A percentile compares a stretch with the other conserved stretches of the same genome.
Evolutionary conservation across 192 early-diverging fungal genomes (phyloP).

Genomic region (Backusella australiensis): DNA sequence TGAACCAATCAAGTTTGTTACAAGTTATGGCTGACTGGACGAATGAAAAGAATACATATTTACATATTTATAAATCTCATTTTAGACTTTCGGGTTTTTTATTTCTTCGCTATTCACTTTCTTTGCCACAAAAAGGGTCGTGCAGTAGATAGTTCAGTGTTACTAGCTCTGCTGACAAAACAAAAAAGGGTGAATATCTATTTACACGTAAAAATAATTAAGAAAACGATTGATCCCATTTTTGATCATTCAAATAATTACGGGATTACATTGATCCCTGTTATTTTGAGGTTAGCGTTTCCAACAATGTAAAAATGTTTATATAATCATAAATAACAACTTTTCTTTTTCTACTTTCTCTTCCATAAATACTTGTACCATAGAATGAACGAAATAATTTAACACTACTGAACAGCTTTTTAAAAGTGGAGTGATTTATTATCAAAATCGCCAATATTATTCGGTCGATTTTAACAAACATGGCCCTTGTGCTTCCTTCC

Average conservation of each 20-base stretch:
- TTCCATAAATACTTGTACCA: background rate
- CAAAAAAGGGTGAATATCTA: background rate
- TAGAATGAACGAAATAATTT: background rate
- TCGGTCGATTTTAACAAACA: background rate
- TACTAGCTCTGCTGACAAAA: slow-evolving; percentile 2
- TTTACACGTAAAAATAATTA: background rate
- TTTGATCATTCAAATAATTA: background rate
- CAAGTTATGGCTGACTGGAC: background rate
- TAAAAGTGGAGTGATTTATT: background rate
- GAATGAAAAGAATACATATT: background rate
- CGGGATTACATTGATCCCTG: background rate
- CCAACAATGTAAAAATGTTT: background rate
- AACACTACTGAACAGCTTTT: background rate
- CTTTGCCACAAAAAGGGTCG: slow-evolving; percentile 3
- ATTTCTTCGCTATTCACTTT: background rate
- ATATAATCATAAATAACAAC: background rate
- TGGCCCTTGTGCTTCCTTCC: background rate
- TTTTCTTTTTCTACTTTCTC: background rate
- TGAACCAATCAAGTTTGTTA: background rate
- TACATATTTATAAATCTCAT: background rate
- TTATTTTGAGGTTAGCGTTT: background rate
- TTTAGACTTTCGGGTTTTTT: background rate
- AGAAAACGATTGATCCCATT: background rate
- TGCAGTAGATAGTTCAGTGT: background rate
- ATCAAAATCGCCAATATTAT: background rate